phyloP scores from a whole-genome alignment of 2,329 filamentous ascomycete species.

The Tolypocladium tropicale region DNA sequence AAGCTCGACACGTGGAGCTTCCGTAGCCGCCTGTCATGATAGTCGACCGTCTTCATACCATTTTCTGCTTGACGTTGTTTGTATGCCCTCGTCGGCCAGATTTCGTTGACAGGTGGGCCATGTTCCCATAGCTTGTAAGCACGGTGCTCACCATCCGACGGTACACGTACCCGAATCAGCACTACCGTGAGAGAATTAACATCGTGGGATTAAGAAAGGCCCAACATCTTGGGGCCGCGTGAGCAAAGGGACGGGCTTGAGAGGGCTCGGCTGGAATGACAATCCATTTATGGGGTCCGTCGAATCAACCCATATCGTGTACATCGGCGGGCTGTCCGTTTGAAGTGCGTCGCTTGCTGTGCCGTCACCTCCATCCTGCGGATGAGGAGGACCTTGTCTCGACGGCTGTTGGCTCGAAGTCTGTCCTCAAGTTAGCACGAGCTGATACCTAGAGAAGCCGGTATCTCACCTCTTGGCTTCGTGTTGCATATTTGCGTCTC shows the following conservation, averaged over 20 bases:
- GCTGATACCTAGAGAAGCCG: neutral
- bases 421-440: neutral
- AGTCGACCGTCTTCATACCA: no score
- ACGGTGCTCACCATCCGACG: neutral
- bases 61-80: no score
- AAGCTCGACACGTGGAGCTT: neutral
- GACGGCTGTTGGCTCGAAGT: no score
- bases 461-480: conserved; percentile 1
- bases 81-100: neutral
- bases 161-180: neutral
- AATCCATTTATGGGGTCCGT: conserved; percentile 35
- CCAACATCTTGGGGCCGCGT: conserved; percentile 21
- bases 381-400: neutral
- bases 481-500: neutral
- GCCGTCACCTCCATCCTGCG: neutral
- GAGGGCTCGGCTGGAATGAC: conserved; percentile 35
- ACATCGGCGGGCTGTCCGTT: conserved; percentile 5
- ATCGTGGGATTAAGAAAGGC: neutral
- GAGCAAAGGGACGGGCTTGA: conserved; percentile 41
- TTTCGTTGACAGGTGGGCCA: neutral
- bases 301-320: conserved; percentile 38
- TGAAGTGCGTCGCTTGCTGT: conserved; percentile 5
- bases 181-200: neutral
- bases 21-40: no score
- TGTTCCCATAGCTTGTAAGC: neutral